Conservation (phyloP, 2,329 filamentous ascomycete genomes). For the Cytospora piceicola region DNA sequence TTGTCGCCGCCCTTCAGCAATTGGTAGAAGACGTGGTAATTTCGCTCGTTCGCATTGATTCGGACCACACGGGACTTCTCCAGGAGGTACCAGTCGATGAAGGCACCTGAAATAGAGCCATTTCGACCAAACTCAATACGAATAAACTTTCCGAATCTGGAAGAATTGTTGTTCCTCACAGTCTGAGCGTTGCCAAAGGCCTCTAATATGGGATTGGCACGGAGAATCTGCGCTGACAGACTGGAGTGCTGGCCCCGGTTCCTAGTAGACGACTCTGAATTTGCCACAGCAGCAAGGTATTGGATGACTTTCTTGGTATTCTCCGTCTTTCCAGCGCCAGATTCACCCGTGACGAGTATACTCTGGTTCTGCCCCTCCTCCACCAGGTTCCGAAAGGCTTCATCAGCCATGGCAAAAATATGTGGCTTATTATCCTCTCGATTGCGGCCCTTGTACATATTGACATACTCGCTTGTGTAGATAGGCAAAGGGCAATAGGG, state of each 20-base stretch:
- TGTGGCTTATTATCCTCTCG: conserved; percentile 96
- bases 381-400: conserved; percentile 92
- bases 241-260: conserved; percentile 71
- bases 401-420: conserved; percentile 96
- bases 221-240: conserved; percentile 92
- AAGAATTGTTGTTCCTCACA: conserved; percentile 97
- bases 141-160: conserved; percentile 98
- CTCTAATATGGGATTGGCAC: conserved; percentile 96
- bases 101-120: conserved; percentile 91
- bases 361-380: conserved; percentile 96
- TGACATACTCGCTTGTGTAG: conserved; percentile 94
- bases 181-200: conserved; percentile 98
- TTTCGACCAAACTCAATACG: conserved; percentile 89
- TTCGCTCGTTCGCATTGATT: conserved; percentile 84
- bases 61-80: conserved; percentile 98
- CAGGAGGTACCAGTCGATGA: conserved; percentile 97
- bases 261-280: conserved; percentile 73
- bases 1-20: conserved; percentile 81
- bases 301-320: conserved; percentile 99
- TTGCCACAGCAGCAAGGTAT: conserved; percentile 92
- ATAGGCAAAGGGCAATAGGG: conserved; percentile 95
- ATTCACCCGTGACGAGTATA: conserved; percentile 96
- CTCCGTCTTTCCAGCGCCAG: conserved; percentile 96
- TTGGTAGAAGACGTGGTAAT: conserved; percentile 98
- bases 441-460: conserved; percentile 93